Percentiles rank a stretch among this genome's conserved stretches.
phyloP scores from a whole-genome alignment of 2,329 filamentous ascomycete genomes.

The Ascochyta clinopodiicola region DNA sequence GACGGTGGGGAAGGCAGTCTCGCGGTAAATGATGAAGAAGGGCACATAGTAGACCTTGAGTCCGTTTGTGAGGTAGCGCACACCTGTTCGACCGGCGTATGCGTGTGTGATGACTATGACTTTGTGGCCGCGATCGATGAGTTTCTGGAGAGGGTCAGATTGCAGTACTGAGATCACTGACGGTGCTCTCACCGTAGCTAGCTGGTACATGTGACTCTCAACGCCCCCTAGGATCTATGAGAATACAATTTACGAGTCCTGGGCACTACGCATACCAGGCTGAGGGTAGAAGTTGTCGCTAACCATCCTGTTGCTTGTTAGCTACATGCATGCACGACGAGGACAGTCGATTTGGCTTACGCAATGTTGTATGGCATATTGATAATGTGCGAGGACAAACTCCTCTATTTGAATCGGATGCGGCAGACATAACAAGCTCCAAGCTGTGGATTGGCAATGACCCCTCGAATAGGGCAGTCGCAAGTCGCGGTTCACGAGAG shows the following conservation, averaged over 20 bases:
- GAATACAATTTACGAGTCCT: constrained; percentile 14
- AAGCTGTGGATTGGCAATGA: too few relatives aligned
- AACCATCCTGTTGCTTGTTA: constrained; percentile 71
- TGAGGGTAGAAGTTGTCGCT: constrained; percentile 99
- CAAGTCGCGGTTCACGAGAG: constrained; percentile 6
- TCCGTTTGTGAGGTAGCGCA: constrained; percentile 95
- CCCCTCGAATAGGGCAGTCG: neutral
- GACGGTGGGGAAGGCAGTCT: constrained; percentile 91
- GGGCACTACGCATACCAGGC: constrained; percentile 61
- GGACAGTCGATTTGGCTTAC: constrained; percentile 52
- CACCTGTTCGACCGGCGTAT: constrained; percentile 86
- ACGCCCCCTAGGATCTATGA: constrained; percentile 69
- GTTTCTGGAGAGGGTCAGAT: constrained; percentile 64
- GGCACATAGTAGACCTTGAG: constrained; percentile 98
- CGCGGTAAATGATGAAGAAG: constrained; percentile 93
- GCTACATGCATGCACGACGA: constrained; percentile 3
- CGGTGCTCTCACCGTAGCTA: constrained; percentile 69
- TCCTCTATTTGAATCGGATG: constrained; percentile 22
- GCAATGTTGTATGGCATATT: constrained; percentile 74
- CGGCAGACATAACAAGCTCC: constrained; percentile 32
- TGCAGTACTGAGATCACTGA: neutral
- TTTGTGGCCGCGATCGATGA: constrained; percentile 96
- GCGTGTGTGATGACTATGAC: constrained; percentile 97
- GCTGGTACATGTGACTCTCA: constrained; percentile 97
- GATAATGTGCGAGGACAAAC: constrained; percentile 24